These are phyloP conservation scores for Plectosphaerella plurivora DNA, from an alignment of 2,329 filamentous ascomycete genomes.

Conservation along the genomic window DNA sequence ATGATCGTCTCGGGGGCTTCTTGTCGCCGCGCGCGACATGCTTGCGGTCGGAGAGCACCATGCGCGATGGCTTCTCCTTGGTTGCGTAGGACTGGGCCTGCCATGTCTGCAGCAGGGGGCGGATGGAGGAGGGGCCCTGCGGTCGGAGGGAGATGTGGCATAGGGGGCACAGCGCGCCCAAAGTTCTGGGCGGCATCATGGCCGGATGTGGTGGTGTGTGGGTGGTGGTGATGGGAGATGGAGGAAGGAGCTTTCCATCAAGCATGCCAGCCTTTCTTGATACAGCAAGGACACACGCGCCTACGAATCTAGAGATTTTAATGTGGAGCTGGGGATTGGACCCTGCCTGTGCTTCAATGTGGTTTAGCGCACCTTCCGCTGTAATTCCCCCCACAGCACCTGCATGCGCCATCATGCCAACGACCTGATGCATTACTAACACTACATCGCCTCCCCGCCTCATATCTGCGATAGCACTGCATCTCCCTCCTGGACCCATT, in stretches of 20 bases:
- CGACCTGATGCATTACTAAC: too few species aligned
- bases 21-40: conserved; percentile 38
- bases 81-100: conserved; percentile 9
- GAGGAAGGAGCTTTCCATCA: not conserved
- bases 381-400: too few species aligned
- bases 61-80: conserved; percentile 44
- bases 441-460: too few species aligned
- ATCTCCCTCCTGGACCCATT: too few species aligned
- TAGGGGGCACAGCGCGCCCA: conserved; percentile 10
- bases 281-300: not conserved
- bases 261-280: not conserved
- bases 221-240: not conserved
- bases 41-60: conserved; percentile 47
- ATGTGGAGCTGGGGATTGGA: not conserved
- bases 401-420: too few species aligned
- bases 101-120: not conserved
- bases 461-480: too few species aligned
- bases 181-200: conserved; percentile 10
- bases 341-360: too few species aligned
- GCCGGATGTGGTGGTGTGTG: not conserved
- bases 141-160: conserved; percentile 9
- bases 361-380: too few species aligned
- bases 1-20: conserved; percentile 29
- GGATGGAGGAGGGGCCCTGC: not conserved
- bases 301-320: conserved; percentile 7